Percentiles rank a stretch among this genome's conserved stretches.
These are phyloP conservation scores for Cercospora sp. DNA, from an alignment of 2,329 filamentous ascomycete species.

Conservation along the genomic window DNA sequence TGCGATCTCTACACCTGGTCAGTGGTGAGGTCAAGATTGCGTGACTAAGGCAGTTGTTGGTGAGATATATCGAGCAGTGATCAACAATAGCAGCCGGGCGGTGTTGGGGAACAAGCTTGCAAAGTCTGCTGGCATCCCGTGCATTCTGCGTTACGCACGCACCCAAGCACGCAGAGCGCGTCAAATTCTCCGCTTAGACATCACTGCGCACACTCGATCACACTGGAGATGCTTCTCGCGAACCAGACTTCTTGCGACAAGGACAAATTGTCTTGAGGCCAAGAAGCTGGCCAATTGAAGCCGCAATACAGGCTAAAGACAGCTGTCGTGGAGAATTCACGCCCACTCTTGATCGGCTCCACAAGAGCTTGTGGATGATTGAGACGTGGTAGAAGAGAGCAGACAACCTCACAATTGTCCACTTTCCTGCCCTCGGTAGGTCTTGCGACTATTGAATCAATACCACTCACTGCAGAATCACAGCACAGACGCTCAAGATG, in stretches of 20 bases:
- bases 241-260: neutral
- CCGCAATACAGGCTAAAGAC: slow-evolving; percentile 10
- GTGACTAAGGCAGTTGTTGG: neutral
- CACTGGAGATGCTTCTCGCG: neutral
- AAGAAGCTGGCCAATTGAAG: neutral
- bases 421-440: neutral
- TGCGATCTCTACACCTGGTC: neutral
- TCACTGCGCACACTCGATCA: neutral
- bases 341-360: neutral
- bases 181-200: neutral
- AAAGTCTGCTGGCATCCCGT: neutral
- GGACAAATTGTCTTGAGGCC: neutral
- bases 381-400: slow-evolving; percentile 8
- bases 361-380: slow-evolving; percentile 3
- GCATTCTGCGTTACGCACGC: neutral
- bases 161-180: neutral
- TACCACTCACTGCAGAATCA: neutral
- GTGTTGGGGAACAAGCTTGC: neutral
- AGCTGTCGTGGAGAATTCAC: slow-evolving; percentile 6
- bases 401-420: neutral
- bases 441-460: neutral
- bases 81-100: neutral
- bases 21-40: neutral
- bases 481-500: slow-evolving; percentile 22
- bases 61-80: neutral